Evolutionary conservation across 495 filamentous ascomycete genomes (phyloP).

Genomic region (Lophium mytilinum): DNA sequence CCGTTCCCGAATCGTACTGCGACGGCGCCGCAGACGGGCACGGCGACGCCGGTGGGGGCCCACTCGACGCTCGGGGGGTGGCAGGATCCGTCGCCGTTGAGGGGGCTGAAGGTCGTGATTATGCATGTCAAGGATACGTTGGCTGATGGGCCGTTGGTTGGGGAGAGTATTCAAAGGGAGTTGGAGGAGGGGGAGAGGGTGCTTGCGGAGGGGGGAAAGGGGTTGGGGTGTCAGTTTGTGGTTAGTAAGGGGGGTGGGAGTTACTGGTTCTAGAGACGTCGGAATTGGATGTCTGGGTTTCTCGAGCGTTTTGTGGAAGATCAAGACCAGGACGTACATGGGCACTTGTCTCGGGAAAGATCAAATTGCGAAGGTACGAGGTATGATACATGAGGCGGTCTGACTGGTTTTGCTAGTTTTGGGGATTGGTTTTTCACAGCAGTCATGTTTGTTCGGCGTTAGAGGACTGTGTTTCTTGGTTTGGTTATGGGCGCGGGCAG

Average conservation of each 20-base stretch:
- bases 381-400: too few species aligned
- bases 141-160: slow-evolving; percentile 46
- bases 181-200: slow-evolving; percentile 52
- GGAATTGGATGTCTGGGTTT: too few species aligned
- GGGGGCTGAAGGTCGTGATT: slow-evolving; percentile 41
- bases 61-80: slow-evolving; percentile 13
- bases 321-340: too few species aligned
- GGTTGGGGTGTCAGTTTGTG: slow-evolving; percentile 71
- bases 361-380: too few species aligned
- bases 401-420: too few species aligned
- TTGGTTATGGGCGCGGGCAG: too few species aligned
- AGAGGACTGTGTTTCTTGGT: too few species aligned
- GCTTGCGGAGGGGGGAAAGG: slow-evolving; percentile 31
- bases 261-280: slow-evolving; percentile 29
- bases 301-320: too few species aligned
- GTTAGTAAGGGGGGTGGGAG: slow-evolving; percentile 51
- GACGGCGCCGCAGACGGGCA: slow-evolving; percentile 1
- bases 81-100: slow-evolving; percentile 37
- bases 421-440: too few species aligned
- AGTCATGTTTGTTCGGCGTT: too few species aligned
- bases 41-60: neutral
- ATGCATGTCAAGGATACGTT: slow-evolving; percentile 40
- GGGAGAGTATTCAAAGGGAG: slow-evolving; percentile 59
- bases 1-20: neutral
- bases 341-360: too few species aligned